Conservation (phyloP, 2,329 filamentous ascomycete genomes). For the Curvularia hawaiiensis region DNA sequence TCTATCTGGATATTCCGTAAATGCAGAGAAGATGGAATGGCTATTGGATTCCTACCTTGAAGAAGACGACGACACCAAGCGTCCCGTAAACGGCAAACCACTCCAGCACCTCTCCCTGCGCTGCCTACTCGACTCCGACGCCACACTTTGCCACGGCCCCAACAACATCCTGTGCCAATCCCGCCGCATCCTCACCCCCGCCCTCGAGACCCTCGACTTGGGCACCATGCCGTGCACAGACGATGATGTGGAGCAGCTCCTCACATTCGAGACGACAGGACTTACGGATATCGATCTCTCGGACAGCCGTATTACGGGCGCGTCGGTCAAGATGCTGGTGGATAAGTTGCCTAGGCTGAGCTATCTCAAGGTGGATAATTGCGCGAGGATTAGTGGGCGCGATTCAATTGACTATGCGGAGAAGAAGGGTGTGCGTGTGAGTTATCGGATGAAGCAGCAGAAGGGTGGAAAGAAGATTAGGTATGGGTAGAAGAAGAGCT, state of each 20-base stretch:
- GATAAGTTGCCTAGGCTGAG: constrained; percentile 34
- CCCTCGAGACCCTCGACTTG: constrained; percentile 25
- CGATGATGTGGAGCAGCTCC: constrained; percentile 37
- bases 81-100: background rate
- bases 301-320: constrained; percentile 48
- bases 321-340: constrained; percentile 47
- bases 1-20: constrained; percentile 18
- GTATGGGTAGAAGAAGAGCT: constrained; percentile 10
- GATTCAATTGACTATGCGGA: constrained; percentile 52
- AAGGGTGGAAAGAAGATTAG: constrained; percentile 21
- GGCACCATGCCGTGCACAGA: constrained; percentile 32
- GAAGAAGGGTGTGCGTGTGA: constrained; percentile 37
- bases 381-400: constrained; percentile 38
- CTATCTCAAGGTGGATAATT: constrained; percentile 44
- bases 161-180: constrained; percentile 21
- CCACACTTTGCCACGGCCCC: constrained; percentile 7
- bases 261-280: constrained; percentile 20
- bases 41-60: background rate
- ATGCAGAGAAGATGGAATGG: background rate
- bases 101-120: background rate
- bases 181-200: constrained; percentile 30
- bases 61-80: background rate
- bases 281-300: constrained; percentile 44
- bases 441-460: constrained; percentile 26
- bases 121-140: constrained; percentile 1